Evolutionary conservation across 352 stramenopile genomes (phyloP).

Genomic region (Globisporangium rhizosaccharum): DNA sequence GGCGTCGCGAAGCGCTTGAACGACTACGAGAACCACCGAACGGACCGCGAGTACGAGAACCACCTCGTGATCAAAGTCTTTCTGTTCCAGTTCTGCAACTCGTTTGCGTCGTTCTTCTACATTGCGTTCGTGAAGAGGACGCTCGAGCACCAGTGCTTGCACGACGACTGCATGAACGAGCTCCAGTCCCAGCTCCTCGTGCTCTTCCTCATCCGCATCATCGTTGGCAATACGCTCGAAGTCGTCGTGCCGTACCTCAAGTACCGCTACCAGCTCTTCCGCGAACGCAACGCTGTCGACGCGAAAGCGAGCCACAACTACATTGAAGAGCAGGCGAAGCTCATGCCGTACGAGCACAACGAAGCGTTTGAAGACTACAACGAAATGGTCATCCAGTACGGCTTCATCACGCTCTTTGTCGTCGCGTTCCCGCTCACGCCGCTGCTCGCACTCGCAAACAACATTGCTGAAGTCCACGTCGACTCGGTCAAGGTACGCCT

Average conservation of each 20-base stretch:
- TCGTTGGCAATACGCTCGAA: slow-evolving; percentile 89
- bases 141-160: slow-evolving; percentile 73
- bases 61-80: slow-evolving; percentile 98
- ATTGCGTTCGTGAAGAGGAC: slow-evolving; percentile 74
- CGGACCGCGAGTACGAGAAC: slow-evolving; percentile 85
- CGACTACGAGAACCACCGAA: slow-evolving; percentile 92
- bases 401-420: slow-evolving; percentile 94
- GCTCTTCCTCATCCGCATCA: slow-evolving; percentile 90
- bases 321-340: slow-evolving; percentile 81
- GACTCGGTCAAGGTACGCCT: slow-evolving; percentile 69
- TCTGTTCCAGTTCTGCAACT: slow-evolving; percentile 97
- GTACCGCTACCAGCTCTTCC: slow-evolving; percentile 62
- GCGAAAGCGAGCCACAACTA: slow-evolving; percentile 57
- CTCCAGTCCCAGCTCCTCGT: slow-evolving; percentile 89
- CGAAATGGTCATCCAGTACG: slow-evolving; percentile 93
- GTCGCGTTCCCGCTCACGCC: slow-evolving; percentile 91
- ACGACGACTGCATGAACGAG: slow-evolving; percentile 75
- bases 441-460: slow-evolving; percentile 87
- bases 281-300: slow-evolving; percentile 28
- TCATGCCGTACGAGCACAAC: slow-evolving; percentile 75
- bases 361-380: slow-evolving; percentile 88
- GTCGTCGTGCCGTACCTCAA: slow-evolving; percentile 84
- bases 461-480: slow-evolving; percentile 89
- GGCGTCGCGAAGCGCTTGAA: slow-evolving; percentile 91
- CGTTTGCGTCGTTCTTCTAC: slow-evolving; percentile 97